Base-by-base conservation (phyloP, 345 rosid species). In the Lepidium africanum region DNA sequence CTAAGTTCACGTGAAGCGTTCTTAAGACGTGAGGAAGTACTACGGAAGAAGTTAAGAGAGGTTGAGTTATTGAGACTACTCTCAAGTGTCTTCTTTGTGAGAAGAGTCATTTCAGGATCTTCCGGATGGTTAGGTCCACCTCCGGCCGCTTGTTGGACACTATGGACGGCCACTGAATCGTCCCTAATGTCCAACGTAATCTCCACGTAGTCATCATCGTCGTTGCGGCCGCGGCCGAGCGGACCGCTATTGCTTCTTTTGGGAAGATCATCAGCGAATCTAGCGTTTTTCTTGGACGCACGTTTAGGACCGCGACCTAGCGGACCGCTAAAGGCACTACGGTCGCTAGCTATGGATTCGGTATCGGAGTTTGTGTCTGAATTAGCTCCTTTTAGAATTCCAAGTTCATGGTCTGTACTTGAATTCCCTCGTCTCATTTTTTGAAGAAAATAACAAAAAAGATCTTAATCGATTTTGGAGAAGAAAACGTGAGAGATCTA, bases 1-100 rank as follows among this genome's bases (percentile, higher is more conserved):
- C 80, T 77, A 33, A 91, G 87, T 81, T 91, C 97, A 49, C 84
- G 91, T 0, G 96, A 89, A 13, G 87, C 91, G 69, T 92, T 91
- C 64, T 74, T 86, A 62, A 92, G 71, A 2, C 78, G 77, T 10
- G 88, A 81, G 1, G 98, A 86, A 10, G 92, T 83, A 78, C 78
- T 87, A 43, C 88, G 76, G 17, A 89, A 81, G 76, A 88, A 65
- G 2, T 84, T 78, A 25, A 85, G 70, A 1, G 89, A 74, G 2
- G 83, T 40, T 3, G 87, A 67, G 38, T 76, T 82, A 61, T 60
- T 77, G 35, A 75, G 74, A 30, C 39, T 68, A 15, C 67, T 68
- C 77, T 86, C 96, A n/a, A 87, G 77, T 6, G 90, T 84, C 76
- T 77, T 77, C 85, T 71, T 85, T 6, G 92, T 86, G 12, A 92